Evolutionary conservation across 2,329 filamentous ascomycete genomes (phyloP).

Genomic region (Ceratocystis lukuohia): DNA sequence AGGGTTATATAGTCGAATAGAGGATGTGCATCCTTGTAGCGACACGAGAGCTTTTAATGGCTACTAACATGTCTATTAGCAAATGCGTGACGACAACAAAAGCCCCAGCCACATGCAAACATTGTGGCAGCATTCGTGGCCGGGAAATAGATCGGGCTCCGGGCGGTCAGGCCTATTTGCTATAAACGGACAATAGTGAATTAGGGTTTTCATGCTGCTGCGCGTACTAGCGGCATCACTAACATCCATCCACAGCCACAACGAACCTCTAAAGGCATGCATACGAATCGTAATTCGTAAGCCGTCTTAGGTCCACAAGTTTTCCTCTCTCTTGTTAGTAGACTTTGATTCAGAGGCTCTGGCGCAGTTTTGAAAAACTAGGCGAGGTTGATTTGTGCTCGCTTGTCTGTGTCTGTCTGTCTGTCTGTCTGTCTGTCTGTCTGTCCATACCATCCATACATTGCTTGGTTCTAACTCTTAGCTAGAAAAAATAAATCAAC

Average conservation of each 20-base stretch:
- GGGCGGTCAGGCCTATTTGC: background rate
- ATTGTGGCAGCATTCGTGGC: too few relatives aligned
- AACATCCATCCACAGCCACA: background rate
- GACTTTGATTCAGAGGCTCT: too few relatives aligned
- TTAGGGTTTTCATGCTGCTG: too few relatives aligned
- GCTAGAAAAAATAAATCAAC: too few relatives aligned
- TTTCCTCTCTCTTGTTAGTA: too few relatives aligned
- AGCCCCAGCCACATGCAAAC: too few relatives aligned
- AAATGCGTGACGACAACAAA: too few relatives aligned
- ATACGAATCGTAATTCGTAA: background rate
- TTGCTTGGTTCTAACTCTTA: too few relatives aligned
- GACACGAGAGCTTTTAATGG: background rate
- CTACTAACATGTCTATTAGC: background rate
- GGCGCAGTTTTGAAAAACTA: background rate
- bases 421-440: background rate
- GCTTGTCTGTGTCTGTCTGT: background rate
- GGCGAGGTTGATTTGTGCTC: background rate
- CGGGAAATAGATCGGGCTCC: background rate
- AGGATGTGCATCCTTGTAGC: background rate
- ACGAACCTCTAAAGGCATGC: background rate
- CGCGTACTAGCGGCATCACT: too few relatives aligned
- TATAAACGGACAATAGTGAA: too few relatives aligned
- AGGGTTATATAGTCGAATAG: background rate
- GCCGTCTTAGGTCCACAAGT: background rate
- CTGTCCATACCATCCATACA: background rate